Base-by-base conservation (phyloP, 2,329 filamentous ascomycete genomes). In the Plectosphaerella sp. region DNA sequence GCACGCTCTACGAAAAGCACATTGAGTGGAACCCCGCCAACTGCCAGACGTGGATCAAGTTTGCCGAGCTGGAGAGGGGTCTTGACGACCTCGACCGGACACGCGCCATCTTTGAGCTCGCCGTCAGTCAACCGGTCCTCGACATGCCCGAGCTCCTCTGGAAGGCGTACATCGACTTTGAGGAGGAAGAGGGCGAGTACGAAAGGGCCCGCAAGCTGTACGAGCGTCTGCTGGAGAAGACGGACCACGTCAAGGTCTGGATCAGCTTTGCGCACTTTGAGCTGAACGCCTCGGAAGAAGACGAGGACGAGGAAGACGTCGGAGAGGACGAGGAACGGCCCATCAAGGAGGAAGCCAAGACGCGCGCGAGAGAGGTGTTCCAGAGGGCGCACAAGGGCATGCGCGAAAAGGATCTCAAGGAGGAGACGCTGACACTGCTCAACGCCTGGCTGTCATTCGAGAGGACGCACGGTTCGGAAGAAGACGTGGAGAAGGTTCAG, bases 231-330 rank as follows among this genome's bases (percentile, higher is more conserved):
- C 80, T 99, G 43, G 79, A 90, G 63, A 97, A 95, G 83, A 96
- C 94, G n/a, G 87, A 94, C 64, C 94, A 99, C 66, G 91, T 97
- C 77, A 99, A 97, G 77, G 94, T 99, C 54, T 99, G 94, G 94
- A 96, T 94, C 70, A 93, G 89, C 68, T 99, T 93, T 72, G 94
- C 94, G n/a, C 89, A 95, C 68, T 97, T 99, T 65, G 94, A 99
- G 71, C 90, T 97, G 74, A 93, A 94, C 67, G 86, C 96, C 0
- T 91, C 91, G 45, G 81, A 83, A 49, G 82, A 83, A 41, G 80
- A 83, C 47, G 80, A 81, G 42, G 85, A 78, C 11, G 73, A 71
- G 4, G 72, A 75, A 11, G 76, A 80, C 20, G 79, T 79, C 10
- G 77, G 77, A 3, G 83, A 81, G 18, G 80, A 82, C 18, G 83